Percentiles rank a stretch among this genome's conserved stretches.
Evolutionary conservation across 345 rosid species (phyloP).

Genomic region (Garcia nutans): DNA sequence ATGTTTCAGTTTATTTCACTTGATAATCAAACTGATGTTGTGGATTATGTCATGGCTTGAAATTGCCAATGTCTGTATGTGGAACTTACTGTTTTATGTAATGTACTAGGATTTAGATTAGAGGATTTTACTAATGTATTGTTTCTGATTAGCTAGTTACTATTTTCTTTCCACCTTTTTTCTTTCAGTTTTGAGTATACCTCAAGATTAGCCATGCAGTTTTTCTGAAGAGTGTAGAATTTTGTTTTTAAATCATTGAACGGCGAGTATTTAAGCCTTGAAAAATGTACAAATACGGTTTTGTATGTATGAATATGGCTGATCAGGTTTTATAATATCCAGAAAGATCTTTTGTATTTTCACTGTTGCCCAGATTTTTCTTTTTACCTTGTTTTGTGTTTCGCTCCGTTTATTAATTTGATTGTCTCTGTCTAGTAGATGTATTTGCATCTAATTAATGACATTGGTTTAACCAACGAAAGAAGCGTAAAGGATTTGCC

Average conservation of each 20-base stretch:
- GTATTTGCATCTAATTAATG: background rate
- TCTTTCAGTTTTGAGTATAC: background rate
- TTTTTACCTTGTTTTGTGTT: background rate
- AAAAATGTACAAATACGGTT: constrained; percentile 9
- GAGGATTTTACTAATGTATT: background rate
- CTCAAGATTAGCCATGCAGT: constrained; percentile 6
- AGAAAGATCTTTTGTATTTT: background rate
- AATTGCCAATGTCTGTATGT: constrained; percentile 24
- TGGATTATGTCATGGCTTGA: constrained; percentile 39
- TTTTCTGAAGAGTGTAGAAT: background rate
- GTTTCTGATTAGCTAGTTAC: background rate
- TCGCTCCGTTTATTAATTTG: background rate
- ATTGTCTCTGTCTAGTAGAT: background rate
- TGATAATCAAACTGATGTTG: constrained; percentile 33
- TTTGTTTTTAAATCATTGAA: background rate
- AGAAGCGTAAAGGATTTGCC: background rate
- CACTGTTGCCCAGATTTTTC: background rate
- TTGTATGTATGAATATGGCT: constrained; percentile 13
- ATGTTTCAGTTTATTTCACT: constrained; percentile 33
- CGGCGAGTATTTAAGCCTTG: constrained; percentile 12
- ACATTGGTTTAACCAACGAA: too few relatives aligned
- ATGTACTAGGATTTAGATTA: constrained; percentile 41
- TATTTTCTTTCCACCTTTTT: background rate
- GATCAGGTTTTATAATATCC: constrained; percentile 4
- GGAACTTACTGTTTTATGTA: constrained; percentile 24